These are phyloP conservation scores for Macrophomina tecta DNA, from an alignment of 2,329 filamentous ascomycete genomes.

Conservation along the genomic window DNA sequence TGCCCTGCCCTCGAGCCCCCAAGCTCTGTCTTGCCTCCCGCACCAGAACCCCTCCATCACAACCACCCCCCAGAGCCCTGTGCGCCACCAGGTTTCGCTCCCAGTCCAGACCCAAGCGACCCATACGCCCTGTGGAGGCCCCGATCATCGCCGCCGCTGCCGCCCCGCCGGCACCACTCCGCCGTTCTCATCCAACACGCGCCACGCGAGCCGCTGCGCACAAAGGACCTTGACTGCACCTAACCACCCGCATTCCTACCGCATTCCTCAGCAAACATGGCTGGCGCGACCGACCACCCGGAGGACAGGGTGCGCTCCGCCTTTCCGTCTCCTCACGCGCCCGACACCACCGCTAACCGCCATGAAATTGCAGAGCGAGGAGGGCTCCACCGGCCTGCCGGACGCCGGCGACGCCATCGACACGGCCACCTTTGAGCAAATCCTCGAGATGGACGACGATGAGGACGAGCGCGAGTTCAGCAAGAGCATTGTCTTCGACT, in stretches of 20 bases:
- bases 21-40: conserved; percentile 8
- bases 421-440: conserved; percentile 82
- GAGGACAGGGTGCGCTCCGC: conserved; percentile 31
- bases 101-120: conserved; percentile 8
- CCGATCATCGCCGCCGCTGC: conserved; percentile 20
- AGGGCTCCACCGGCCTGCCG: conserved; percentile 57
- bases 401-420: conserved; percentile 81
- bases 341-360: conserved; percentile 33
- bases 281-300: conserved; percentile 28
- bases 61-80: not conserved
- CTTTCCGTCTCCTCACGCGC: conserved; percentile 10
- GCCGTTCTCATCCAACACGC: conserved; percentile 22
- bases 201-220: conserved; percentile 17
- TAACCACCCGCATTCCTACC: not conserved
- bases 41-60: not conserved
- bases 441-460: conserved; percentile 97
- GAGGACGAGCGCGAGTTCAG: conserved; percentile 87
- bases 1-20: conserved; percentile 2
- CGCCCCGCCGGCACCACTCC: conserved; percentile 16
- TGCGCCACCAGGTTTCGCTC: conserved; percentile 4
- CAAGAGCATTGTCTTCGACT: conserved; percentile 84
- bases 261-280: conserved; percentile 15
- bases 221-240: conserved; percentile 10
- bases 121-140: conserved; percentile 4
- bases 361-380: conserved; percentile 48